Conservation (phyloP, 495 filamentous ascomycete genomes). For the Aspergillus indologenus region DNA sequence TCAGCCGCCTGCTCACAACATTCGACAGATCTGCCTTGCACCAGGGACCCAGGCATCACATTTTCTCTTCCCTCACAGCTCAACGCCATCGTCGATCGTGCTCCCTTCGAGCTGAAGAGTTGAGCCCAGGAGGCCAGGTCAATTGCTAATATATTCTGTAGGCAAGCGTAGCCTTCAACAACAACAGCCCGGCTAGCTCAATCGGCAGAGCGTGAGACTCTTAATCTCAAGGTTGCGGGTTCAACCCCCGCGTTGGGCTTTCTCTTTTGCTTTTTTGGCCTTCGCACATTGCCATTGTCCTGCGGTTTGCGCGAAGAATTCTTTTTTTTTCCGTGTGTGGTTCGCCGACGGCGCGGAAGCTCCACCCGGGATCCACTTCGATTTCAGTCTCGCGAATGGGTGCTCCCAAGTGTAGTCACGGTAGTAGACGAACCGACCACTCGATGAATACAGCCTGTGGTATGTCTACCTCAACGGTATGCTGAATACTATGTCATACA, state of each 20-base stretch:
- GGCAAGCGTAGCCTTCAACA: background rate
- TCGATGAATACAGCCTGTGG: no score
- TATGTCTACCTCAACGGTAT: no score
- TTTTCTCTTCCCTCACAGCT: background rate
- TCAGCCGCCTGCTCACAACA: background rate
- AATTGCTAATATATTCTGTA: background rate
- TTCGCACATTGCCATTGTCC: no score
- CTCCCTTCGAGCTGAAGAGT: background rate
- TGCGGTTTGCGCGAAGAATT: no score
- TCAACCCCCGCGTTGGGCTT: constrained; percentile 55
- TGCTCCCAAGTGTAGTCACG: no score
- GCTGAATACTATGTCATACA: no score
- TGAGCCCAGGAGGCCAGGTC: no score
- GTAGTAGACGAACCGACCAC: no score
- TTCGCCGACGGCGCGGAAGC: background rate
- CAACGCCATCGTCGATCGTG: background rate
- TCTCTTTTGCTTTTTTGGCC: constrained; percentile 4
- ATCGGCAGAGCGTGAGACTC: constrained; percentile 58
- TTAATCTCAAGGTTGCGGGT: constrained; percentile 60
- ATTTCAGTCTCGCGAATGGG: no score
- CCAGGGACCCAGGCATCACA: background rate
- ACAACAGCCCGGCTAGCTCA: constrained; percentile 49
- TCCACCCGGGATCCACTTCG: background rate
- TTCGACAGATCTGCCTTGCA: background rate
- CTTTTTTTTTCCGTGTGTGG: background rate